A percentile compares a stretch with the other conserved stretches of the same genome.
Evolutionary conservation across 345 rosid genomes (phyloP).

Genomic region (Jatropha curcas): DNA sequence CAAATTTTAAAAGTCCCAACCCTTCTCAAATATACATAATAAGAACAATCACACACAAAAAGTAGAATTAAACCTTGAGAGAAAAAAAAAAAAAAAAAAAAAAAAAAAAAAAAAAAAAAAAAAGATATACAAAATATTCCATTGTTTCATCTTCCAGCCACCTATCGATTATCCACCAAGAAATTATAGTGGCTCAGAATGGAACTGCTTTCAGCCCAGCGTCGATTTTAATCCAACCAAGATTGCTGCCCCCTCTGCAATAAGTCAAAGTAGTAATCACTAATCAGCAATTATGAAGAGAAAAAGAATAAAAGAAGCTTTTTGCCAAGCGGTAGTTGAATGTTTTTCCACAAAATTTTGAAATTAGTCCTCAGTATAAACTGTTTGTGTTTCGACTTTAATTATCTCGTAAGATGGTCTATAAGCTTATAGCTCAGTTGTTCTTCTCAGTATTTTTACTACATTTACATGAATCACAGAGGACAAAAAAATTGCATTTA

Average conservation of each 20-base stretch:
- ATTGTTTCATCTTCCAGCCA: no score
- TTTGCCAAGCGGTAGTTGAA: neutral
- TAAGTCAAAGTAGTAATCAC: no score
- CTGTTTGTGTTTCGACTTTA: conserved; percentile 75
- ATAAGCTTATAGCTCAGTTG: conserved; percentile 17
- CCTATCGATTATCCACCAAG: no score
- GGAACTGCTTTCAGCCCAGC: conserved; percentile 89
- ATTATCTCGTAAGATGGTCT: conserved; percentile 64
- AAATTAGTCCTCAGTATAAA: conserved; percentile 76
- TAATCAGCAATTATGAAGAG: neutral
- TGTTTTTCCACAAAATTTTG: conserved; percentile 51
- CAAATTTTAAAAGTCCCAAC: no score
- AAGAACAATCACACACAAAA: no score
- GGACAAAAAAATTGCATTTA: neutral
- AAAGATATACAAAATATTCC: no score
- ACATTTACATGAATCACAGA: neutral
- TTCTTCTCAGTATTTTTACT: conserved; percentile 23
- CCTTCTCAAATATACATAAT: no score
- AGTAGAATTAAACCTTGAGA: no score
- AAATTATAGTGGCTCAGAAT: conserved; percentile 87
- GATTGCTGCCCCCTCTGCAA: no score
- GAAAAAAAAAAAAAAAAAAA: no score
- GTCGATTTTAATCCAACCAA: no score
- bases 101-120: no score
- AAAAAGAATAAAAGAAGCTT: neutral